Evolutionary conservation across 1,284 basidiomycete species (phyloP), one percentile per base, ranked within the genome.

Genomic region (Sanghuangporus baumii): DNA sequence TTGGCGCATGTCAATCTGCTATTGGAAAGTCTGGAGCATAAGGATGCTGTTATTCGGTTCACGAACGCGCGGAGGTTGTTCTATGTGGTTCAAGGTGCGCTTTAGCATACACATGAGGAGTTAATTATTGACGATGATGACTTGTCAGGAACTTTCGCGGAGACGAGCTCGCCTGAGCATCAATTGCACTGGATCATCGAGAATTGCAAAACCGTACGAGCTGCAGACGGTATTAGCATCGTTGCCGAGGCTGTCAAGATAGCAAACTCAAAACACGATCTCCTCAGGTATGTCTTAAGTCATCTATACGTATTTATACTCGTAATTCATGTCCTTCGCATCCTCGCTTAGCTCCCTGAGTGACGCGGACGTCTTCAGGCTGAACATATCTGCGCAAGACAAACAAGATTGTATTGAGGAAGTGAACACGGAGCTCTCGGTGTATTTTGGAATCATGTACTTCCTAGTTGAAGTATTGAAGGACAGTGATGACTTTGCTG

Each of bases 141-240:
- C 67, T 48, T n/a, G n/a, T n/a, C n/a, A 97, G 95, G 96, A 54
- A 89, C 89, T 9, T 99, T 98, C 72, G 90, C 86, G 2, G 94
- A 97, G 74, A 95, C 94, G 0, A 85, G 85, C 5, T 93, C 93
- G 37, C 90, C 94, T 0, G 94, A 97, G 69, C 89, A 97, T 73
- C 97, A 99, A 73, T 76, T 99, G 51, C 92, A 96, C 67, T 96
- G 95, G 91, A 92, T 99, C 68, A 90, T 94, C 65, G 91, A 96
- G 74, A 98, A 98, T 71, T 93, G 93, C 70, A 93, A 91, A 71
- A 81, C 92, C 38, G 88, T 98, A 1, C 83, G 95, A 60, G 80
- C 82, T 26, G 88, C 90, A 0, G 94, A 97, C 71, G 96, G 96
- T 16, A 76, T 98, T 11, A 87, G 85, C 67, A 85, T 83, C 60